Evolutionary conservation across 164 flowering plant species (phyloP), one percentile per base, ranked within the genome.

Genomic region (Vitis rotundifolia): DNA sequence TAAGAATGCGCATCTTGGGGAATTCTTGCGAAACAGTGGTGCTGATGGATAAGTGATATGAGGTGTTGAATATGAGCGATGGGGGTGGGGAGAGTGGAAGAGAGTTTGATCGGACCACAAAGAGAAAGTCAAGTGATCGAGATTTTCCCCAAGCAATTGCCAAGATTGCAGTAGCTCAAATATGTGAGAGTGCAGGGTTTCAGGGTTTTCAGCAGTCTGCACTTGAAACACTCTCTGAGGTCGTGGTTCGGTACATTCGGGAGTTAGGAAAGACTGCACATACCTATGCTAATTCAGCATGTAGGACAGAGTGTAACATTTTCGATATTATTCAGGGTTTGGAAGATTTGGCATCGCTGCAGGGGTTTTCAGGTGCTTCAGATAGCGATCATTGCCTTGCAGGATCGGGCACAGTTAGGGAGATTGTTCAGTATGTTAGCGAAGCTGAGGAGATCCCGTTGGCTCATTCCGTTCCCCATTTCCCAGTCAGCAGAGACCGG

Each of bases 31-130:
- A 18, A n/a, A 37, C 66, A 52, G 50, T 74, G 73, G 37, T 52
- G 11, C 16, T 19, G 19, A n/a, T 59, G 22, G 49, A 47, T 62
- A 52, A 79, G 73, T 87, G 87, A 84, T 87, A 80, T 80, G 87
- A 79, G 69, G 76, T 66, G 68, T 85, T 82, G 89, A 88, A 89
- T 73, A 91, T 93, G 98, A 91, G 78, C 88, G 75, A 86, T 89
- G 94, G 89, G 61, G 87, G 86, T 70, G 84, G 83, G 83, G 86
- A 86, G 81, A 85, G 63, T 76, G 85, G 79, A 78, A 63, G 71
- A 74, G 80, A 68, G 49, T 73, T 11, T 48, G 72, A 74, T 60
- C 49, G 53, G 47, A 53, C 61, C 8, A 2, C 48, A 16, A 57
- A 56, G 67, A 79, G 74, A 67, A 82, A 75, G 26, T 63, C 58